Base-by-base conservation (phyloP, 352 stramenopile genomes). In the Pythium periplocum region DNA sequence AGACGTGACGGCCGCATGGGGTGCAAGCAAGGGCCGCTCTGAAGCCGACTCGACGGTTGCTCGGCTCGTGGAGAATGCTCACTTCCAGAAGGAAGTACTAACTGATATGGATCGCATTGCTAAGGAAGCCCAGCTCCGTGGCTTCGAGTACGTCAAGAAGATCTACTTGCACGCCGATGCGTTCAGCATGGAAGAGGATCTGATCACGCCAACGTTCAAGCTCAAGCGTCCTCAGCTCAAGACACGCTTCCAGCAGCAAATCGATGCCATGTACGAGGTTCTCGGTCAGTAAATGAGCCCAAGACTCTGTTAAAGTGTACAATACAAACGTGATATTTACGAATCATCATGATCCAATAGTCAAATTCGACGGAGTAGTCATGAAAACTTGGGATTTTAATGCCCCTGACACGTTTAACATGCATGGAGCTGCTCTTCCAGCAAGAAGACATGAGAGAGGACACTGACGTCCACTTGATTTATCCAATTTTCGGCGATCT, bases 131-230 rank as follows among this genome's bases (percentile, higher is more conserved):
- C 54, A 85, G 48, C 75, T 98, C 34, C 82, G 93, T 47, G 90
- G 92, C 35, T 98, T 98, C 60, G 95, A 98, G 74, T 88, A 79
- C 42, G 73, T 96, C 17, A 97, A 92, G 61, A 81, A 78, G 44
- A 69, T 97, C 11, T 65, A 96, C 61, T 78, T 98, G 43, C 75
- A 96, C 64, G 55, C 74, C 0, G 78, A 95, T 40, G 60, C 77
- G 17, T 98, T 98, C 63, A 82, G 71, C 0, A 84, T 94, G 52
- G 92, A 97, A 7, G 96, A 94, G 48, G 87, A 75, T 17, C 73
- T 98, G n/a, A 78, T 98, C 45, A 98, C 94, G 8, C 91, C 93
- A 12, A 98, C 94, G 4, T 97, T 98, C 69, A 98, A 98, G 64
- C 75, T 98, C 56, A 98, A 98, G 71, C 73, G 95, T 4, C 67